Base-by-base conservation (phyloP, 2,329 filamentous ascomycete genomes). In the Aureobasidium musti region DNA sequence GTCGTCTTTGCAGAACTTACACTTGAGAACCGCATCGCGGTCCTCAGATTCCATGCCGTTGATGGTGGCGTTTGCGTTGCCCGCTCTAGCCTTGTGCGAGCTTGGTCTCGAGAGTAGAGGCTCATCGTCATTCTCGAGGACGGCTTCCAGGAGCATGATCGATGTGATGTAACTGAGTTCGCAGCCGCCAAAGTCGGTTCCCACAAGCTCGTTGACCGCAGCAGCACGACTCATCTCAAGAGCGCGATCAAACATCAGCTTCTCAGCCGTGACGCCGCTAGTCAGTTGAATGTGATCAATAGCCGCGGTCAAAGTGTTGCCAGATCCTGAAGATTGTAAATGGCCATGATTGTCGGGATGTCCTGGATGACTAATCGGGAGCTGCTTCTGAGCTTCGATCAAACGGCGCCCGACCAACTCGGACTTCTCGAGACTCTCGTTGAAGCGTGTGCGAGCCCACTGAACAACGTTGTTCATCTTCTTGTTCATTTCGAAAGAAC, bases 201-300 rank as follows among this genome's bases (percentile, higher is more conserved):
- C 92, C 1, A 95, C 92, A 59, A 99, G 90, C 79, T 99, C 95
- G 72, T 96, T 96, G 74, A 98, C 95, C 8, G 95, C 95, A 8
- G 95, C 94, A 4, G 91, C 88, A 63, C 92, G 88, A 76, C 92
- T 97, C 95, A 99, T 98, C 77, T 99, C 95, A 26, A 98, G 82
- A 0, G 95, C 95, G 54, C 95, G 91, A 72, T 99, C 95, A 75
- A 97, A 99, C 92, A 99, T 97, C 53, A 99, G 82, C 79, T 93
- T 97, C 80, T 98, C 95, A 0, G 95, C 95, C 26, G 92, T 97
- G 66, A 97, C 88, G 1, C 94, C 95, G 2, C 91, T 87, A 17
- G 91, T 96, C 30, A 99, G 84, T 56, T 90, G 86, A 30, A 97
- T 92, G 63, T 91, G 89, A 68, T 95, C 91, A 2, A 87, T 84